These are phyloP conservation scores for Kodamaea suecica DNA, from an alignment of 1,139 yeast species.

Conservation along the genomic window DNA sequence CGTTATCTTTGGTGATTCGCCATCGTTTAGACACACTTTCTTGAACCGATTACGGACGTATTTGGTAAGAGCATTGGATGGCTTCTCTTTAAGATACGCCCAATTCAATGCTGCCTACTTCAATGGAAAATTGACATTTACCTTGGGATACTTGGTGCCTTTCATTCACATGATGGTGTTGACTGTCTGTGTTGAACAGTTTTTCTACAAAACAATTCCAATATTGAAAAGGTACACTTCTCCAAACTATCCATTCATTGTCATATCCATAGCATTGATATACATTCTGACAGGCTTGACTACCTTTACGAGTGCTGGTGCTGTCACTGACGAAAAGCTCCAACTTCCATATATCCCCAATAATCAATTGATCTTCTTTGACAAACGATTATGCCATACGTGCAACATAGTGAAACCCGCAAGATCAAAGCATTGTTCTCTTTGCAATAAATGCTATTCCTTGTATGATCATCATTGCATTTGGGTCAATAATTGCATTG, in stretches of 20 bases:
- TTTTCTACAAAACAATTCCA: conserved; percentile 39
- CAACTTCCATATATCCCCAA: conserved; percentile 25
- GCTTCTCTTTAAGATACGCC: conserved; percentile 7
- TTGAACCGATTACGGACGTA: conserved; percentile 21
- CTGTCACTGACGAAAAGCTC: conserved; percentile 16
- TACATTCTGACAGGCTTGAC: conserved; percentile 36
- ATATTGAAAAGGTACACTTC: conserved; percentile 17
- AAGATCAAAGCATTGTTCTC: conserved; percentile 82
- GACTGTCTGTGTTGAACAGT: conserved; percentile 44
- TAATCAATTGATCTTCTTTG: conserved; percentile 61
- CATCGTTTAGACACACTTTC: conserved; percentile 40
- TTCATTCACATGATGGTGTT: conserved; percentile 44
- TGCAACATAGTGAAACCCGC: conserved; percentile 77
- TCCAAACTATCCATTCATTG: conserved; percentile 20
- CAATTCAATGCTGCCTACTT: conserved; percentile 12
- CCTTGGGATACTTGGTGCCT: conserved; percentile 47
- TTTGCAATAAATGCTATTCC: conserved; percentile 65
- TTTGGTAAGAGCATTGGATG: conserved; percentile 8
- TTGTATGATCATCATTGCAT: conserved; percentile 88
- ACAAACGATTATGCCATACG: conserved; percentile 44
- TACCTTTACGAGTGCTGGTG: conserved; percentile 58
- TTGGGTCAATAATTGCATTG: conserved; percentile 94
- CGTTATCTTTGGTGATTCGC: conserved; percentile 54
- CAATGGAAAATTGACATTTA: conserved; percentile 17
- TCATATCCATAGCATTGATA: conserved; percentile 34